Evolutionary conservation across 2,329 filamentous ascomycete genomes (phyloP).

Genomic region (Venturia oleaginea): DNA sequence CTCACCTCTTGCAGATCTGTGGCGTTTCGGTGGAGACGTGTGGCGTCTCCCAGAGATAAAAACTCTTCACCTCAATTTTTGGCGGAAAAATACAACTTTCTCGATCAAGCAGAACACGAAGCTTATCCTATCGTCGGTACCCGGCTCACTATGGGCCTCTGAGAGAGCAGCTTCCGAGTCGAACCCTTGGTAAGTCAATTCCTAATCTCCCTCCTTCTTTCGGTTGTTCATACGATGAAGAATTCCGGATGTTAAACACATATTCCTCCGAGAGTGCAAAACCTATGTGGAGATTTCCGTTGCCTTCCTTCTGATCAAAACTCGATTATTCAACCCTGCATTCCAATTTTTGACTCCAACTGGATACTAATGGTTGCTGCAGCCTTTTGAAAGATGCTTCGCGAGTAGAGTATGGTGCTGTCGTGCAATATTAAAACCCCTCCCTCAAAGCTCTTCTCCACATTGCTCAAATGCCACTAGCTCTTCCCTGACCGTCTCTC

Average conservation of each 20-base stretch:
- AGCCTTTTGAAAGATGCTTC: not conserved
- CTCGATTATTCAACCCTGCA: not conserved
- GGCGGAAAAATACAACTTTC: not conserved
- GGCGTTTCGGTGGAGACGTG: not conserved
- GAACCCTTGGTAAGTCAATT: not conserved
- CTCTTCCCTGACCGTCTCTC: not conserved
- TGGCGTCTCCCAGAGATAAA: not conserved
- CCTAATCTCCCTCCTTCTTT: not conserved
- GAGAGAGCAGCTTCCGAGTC: not conserved
- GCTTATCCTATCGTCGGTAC: too few relatives aligned
- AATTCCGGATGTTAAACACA: slow-evolving; percentile 94
- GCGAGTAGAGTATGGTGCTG: not conserved
- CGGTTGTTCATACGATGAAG: slow-evolving; percentile 68
- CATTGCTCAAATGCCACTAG: not conserved
- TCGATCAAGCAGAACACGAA: not conserved
- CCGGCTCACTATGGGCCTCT: not conserved
- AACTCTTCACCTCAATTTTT: not conserved
- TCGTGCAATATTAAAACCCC: too few relatives aligned
- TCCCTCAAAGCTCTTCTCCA: not conserved
- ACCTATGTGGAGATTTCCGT: slow-evolving; percentile 95
- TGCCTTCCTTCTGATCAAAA: slow-evolving; percentile 96
- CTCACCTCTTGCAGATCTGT: too few relatives aligned
- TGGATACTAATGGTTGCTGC: not conserved
- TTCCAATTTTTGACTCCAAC: not conserved
- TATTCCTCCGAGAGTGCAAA: slow-evolving; percentile 86